Evolutionary conservation across 495 filamentous ascomycete species (phyloP), one percentile per base, ranked within the genome.

Genomic region (Margaritispora aquatica): DNA sequence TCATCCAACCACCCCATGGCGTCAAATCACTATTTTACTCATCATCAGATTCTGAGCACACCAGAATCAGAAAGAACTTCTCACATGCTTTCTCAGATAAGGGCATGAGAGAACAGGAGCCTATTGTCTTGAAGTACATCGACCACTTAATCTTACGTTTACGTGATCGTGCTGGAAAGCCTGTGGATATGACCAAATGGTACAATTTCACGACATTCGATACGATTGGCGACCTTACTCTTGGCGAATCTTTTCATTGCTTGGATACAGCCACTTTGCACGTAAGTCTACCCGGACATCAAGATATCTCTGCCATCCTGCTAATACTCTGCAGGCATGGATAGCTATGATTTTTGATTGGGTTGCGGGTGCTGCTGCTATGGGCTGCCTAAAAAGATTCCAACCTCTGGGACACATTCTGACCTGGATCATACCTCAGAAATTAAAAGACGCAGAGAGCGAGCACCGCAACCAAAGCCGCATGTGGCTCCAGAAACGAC

Each of bases 71-170:
- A 2, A 64, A 80, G 2, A 75, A 74, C 23, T 68, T 84, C 59
- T 71, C 78, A 0, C 79, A 80, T 60, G 81, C 73, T 1, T 84
- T 85, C 57, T 79, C 75, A 4, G 82, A 82, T 19, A 72, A 74
- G 36, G 62, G 69, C 9, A 73, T 83, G 68, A 53, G 69, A 1
- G 74, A 71, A 24, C 78, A 82, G 56, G 70, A 78, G 48, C 68
- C 71, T 19, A 50, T 80, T 13, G 77, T 83, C 46, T 56, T 66
- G 23, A 54, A 59, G 10, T 76, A 79, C 51, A 69, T 77, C 13
- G 74, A 84, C 59, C 55, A 79, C 23, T 60, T 85, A 5, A 69
- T 84, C 0, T 26, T 58, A 34, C 65, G 71, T 31, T 38, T 86
- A 26, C 56, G 67, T 31, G 74, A 77, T 59, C 63, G 70, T 71